Evolutionary conservation across 2,329 filamentous ascomycete species (phyloP), one percentile per base, ranked within the genome.

Genomic region (Monosporascus sp.): DNA sequence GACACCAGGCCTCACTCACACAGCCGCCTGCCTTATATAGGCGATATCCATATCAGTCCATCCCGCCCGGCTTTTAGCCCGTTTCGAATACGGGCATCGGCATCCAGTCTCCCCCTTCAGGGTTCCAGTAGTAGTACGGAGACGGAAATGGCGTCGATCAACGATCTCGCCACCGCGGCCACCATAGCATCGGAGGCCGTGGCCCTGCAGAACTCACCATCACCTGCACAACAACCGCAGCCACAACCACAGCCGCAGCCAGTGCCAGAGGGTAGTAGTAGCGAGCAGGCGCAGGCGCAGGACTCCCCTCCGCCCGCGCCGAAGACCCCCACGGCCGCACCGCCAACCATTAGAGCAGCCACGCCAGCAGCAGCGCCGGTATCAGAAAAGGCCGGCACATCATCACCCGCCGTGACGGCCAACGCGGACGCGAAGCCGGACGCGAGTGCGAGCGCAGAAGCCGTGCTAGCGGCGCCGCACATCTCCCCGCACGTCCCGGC

Each of bases 91-190:
- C 27, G 27, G 9, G 9, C 27, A 31, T 31, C 27, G 27, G 27
- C 27, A 31, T 31, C 27, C 27, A 5, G 27, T 37, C 47, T 49
- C 47, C 3, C 20, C n/a, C 25, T 38, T 37, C 9, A 17, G 5
- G 14, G n/a, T 47, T 37, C 20, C 17, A 27, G 9, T 22, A 31
- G 27, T 31, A 11, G 27, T 11, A 31, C 9, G 9, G 9, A 5
- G 27, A 9, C 9, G 38, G 20, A 17, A 35, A 68, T 77, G 75
- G 67, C 74, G 37, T 79, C 76, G 6, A 78, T 78, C 54, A 77
- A 76, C 58, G 75, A 79, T 52, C 70, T 78, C 38, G 76, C 75
- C 20, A 72, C 72, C 20, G 76, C 75, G 48, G 76, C 75, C 37
- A 76, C 75, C 24, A 73, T 74, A 45, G 70, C 70, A 37, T 72